Base-by-base conservation (phyloP, 257 asterid species). In the Fraxinus cuspidata region DNA sequence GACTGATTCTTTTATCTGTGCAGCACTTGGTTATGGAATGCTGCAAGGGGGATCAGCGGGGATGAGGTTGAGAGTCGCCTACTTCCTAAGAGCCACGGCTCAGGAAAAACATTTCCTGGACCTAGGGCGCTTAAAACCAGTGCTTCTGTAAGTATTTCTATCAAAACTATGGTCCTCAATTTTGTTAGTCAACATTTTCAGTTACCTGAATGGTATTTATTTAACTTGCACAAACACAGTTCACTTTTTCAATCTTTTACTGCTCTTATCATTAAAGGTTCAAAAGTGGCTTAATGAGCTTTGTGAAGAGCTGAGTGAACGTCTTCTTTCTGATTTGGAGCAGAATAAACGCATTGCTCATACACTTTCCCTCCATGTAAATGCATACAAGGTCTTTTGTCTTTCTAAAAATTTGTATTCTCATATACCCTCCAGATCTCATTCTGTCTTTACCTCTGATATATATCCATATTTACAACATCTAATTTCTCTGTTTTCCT, bases 61-160 rank as follows among this genome's bases (percentile, higher is more conserved):
- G 99, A 95, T 64, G 98, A 93, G 88, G 99, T 95, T 74, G 88
- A 91, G 84, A 93, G 90, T 32, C 98, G 98, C 81, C 94, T 92
- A 81, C 99, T 95, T 86, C 92, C 99, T 81, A 90, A 90, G 78
- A 95, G 99, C 84, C 99, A 92, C 79, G 97, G 98, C 83, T 86
- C 97, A 65, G 98, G 99, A 78, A 95, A 95, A 89, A 89, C 99
- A 75, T 95, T 95, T 83, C 99, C 96, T 73, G 99, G 98, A 77
- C 88, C 78, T 42, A 88, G 87, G 82, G 97, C 99, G 78, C 98
- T 95, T 80, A 93, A 76, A 87, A 88, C 84, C 47, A 69, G 89
- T 75, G 76, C 89, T 71, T 80, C 90, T 53, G 99, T 95, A 87
- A 32, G 88, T 79, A 37, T 72, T 75, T 60, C 65, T 21, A 47